phyloP scores from a whole-genome alignment of 1,284 basidiomycete genomes.

The Ceratobasidium sp. region DNA sequence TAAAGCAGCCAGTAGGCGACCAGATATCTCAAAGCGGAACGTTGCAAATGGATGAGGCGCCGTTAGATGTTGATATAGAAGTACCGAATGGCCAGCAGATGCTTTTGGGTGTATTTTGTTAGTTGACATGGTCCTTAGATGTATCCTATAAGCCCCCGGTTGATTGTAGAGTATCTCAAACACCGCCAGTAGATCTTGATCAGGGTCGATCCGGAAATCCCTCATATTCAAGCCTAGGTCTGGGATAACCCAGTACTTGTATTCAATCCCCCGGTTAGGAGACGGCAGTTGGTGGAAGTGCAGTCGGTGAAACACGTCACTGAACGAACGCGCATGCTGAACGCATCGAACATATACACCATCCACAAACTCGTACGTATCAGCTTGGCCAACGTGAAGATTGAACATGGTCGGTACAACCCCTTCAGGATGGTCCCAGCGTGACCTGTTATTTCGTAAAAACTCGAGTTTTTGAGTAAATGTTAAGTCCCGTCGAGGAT shows the following conservation, averaged over 20 bases:
- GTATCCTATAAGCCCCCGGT: neutral
- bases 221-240: constrained; percentile 32
- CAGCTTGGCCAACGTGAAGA: neutral
- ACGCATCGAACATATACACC: constrained; percentile 26
- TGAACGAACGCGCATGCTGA: constrained; percentile 15
- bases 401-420: neutral
- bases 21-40: constrained; percentile 31
- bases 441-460: neutral
- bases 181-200: constrained; percentile 29
- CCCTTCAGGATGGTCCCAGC: neutral
- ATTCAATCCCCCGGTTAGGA: constrained; percentile 22
- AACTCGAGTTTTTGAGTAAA: constrained; percentile 1
- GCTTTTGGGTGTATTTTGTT: constrained; percentile 26
- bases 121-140: neutral
- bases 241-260: constrained; percentile 17
- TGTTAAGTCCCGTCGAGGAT: constrained; percentile 8
- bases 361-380: constrained; percentile 34
- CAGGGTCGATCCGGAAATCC: constrained; percentile 33
- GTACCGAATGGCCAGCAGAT: neutral
- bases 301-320: neutral
- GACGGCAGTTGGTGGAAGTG: constrained; percentile 32
- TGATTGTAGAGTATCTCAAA: neutral
- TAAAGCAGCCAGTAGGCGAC: constrained; percentile 8
- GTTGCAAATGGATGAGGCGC: constrained; percentile 6
- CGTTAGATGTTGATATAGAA: constrained; percentile 14